These are phyloP conservation scores for Botrytis hyacinthi DNA, from an alignment of 2,329 filamentous ascomycete species.

Conservation along the genomic window DNA sequence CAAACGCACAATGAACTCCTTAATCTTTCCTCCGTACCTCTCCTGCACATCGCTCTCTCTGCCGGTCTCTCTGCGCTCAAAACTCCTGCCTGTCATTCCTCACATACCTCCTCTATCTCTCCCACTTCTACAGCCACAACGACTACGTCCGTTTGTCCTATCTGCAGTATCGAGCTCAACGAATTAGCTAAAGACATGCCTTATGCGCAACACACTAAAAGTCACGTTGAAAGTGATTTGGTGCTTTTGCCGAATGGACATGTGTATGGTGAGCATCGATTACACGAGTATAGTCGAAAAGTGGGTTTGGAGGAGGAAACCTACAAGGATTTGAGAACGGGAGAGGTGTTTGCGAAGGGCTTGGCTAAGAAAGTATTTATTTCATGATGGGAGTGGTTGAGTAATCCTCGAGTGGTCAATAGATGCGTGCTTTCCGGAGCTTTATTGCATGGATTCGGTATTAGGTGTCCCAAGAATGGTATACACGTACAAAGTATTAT, in stretches of 20 bases:
- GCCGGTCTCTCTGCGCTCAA: conserved; percentile 93
- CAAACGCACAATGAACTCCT: conserved; percentile 84
- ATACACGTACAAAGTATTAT: too few species aligned
- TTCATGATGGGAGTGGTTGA: conserved; percentile 48
- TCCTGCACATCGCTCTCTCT: conserved; percentile 86
- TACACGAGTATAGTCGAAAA: conserved; percentile 78
- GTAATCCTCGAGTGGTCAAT: not conserved
- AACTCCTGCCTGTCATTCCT: conserved; percentile 85
- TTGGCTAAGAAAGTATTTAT: conserved; percentile 88
- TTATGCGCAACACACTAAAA: conserved; percentile 93
- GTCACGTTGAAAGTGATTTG: conserved; percentile 83
- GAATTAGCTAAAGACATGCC: conserved; percentile 84
- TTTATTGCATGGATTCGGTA: not conserved
- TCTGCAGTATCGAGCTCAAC: conserved; percentile 94
- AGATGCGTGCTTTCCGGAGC: not conserved
- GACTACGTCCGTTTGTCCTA: conserved; percentile 77
- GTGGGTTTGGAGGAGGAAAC: conserved; percentile 63
- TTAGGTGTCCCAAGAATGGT: not conserved
- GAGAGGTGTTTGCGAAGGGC: conserved; percentile 60
- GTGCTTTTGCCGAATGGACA: conserved; percentile 83
- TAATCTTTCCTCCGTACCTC: conserved; percentile 74
- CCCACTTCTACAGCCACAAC: conserved; percentile 37
- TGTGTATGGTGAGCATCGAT: conserved; percentile 73
- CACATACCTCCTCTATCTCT: conserved; percentile 32
- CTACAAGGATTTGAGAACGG: conserved; percentile 77